Conservation (phyloP, 805 yeast species). For the Wickerhamomyces xylosicus region DNA sequence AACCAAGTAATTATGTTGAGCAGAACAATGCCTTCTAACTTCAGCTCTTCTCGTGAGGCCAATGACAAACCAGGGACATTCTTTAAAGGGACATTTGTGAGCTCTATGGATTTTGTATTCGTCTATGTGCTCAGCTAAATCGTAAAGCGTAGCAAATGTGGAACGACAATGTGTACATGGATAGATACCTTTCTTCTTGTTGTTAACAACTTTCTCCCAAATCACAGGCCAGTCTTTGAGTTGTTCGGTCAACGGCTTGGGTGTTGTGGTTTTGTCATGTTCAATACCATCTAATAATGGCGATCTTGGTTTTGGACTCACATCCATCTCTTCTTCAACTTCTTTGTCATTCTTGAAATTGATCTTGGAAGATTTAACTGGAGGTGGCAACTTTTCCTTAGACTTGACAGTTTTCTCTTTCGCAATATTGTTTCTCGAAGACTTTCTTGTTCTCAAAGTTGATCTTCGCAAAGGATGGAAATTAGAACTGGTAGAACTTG, state of each 20-base stretch:
- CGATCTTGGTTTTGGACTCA: background rate
- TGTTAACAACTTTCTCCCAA: constrained; percentile 20
- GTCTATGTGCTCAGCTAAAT: constrained; percentile 35
- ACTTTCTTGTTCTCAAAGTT: background rate
- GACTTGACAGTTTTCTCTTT: background rate
- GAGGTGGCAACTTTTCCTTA: background rate
- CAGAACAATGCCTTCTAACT: constrained; percentile 37
- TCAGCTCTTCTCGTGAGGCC: constrained; percentile 41
- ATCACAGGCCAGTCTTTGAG: constrained; percentile 18
- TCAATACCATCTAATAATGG: background rate
- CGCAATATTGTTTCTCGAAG: background rate
- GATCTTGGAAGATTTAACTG: background rate
- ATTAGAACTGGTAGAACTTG: too few species aligned
- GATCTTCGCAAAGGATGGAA: background rate
- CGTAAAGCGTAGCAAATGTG: constrained; percentile 26
- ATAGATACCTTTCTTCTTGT: constrained; percentile 32
- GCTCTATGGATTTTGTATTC: constrained; percentile 26
- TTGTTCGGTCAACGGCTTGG: constrained; percentile 1
- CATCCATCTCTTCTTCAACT: background rate
- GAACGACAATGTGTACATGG: constrained; percentile 37
- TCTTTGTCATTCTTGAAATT: background rate
- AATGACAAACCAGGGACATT: constrained; percentile 38
- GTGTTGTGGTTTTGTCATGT: background rate
- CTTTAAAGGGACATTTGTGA: constrained; percentile 33
- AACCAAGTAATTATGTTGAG: constrained; percentile 26